Conservation (phyloP, 441 rosid species). For the Syzygium syzygioides region DNA sequence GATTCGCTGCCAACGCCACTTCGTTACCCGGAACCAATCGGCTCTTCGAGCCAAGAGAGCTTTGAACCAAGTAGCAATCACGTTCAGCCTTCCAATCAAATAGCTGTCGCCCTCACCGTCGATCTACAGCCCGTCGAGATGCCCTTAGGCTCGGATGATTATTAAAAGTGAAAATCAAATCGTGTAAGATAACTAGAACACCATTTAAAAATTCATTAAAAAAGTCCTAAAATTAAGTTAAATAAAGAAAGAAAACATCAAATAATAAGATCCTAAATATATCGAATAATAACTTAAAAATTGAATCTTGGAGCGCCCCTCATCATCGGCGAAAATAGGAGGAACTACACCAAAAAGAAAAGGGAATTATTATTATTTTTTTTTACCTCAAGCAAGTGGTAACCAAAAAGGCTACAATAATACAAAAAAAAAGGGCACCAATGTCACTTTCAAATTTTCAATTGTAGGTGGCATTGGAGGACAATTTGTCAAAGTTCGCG, state of each 20-base stretch:
- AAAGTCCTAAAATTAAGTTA: not conserved
- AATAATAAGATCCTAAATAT: not conserved
- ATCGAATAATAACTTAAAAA: not conserved
- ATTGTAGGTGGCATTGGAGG: not conserved
- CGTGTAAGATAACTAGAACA: too few species aligned
- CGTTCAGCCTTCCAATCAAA: too few species aligned
- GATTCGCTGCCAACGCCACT: too few species aligned
- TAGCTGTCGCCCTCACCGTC: too few species aligned
- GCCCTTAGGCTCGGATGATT: too few species aligned
- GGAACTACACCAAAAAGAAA: not conserved
- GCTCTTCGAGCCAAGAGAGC: too few species aligned
- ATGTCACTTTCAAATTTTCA: not conserved
- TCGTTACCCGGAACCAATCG: too few species aligned
- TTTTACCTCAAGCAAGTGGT: not conserved
- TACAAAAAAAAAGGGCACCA: fast-evolving
- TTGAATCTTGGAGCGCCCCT: not conserved
- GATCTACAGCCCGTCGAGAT: too few species aligned
- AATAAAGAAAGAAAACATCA: not conserved
- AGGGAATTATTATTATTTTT: not conserved
- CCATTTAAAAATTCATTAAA: too few species aligned
- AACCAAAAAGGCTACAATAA: not conserved
- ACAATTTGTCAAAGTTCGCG: not conserved
- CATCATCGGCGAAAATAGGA: not conserved
- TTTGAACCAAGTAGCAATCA: too few species aligned
- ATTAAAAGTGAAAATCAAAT: too few species aligned